A percentile compares a stretch with the other conserved stretches of the same genome.
phyloP scores from a whole-genome alignment of 306 rosid species.

The Vicia villosa region DNA sequence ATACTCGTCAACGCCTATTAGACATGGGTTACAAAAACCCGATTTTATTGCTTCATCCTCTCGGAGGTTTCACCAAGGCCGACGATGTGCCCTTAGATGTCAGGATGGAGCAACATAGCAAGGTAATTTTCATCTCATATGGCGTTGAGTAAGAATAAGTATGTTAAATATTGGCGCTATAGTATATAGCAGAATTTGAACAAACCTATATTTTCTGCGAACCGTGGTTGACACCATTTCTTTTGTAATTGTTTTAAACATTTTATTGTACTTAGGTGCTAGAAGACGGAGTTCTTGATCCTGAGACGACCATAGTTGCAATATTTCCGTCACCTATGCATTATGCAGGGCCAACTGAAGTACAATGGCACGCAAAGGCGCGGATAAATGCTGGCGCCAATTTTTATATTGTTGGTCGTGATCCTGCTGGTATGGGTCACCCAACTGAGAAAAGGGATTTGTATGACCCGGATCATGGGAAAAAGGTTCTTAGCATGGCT shows the following conservation, averaged over 20 bases:
- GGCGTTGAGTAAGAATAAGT: neutral
- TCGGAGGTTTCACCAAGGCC: conserved; percentile 90
- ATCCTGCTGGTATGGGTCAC: conserved; percentile 99
- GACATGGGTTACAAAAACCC: conserved; percentile 98
- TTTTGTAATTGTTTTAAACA: too few species aligned
- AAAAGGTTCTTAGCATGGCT: conserved; percentile 93
- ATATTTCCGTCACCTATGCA: conserved; percentile 99
- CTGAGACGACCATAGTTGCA: conserved; percentile 86
- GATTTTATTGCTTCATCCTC: conserved; percentile 87
- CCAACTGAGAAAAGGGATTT: conserved; percentile 93
- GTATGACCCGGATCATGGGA: conserved; percentile 95
- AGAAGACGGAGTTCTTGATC: conserved; percentile 96
- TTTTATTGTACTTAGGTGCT: conserved; percentile 64
- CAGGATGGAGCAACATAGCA: conserved; percentile 99
- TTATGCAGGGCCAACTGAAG: conserved; percentile 99
- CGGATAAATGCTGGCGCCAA: conserved; percentile 95
- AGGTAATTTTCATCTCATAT: conserved; percentile 56
- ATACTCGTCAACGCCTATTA: conserved; percentile 75
- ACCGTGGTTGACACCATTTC: too few species aligned
- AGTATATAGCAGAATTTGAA: neutral
- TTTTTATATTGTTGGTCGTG: conserved; percentile 98
- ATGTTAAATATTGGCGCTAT: neutral
- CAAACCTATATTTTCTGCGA: neutral
- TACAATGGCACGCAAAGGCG: conserved; percentile 99
- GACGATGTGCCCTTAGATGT: conserved; percentile 98